A percentile compares a stretch with the other conserved stretches of the same genome.
Conservation (phyloP, 108 stramenopile species). For the Cyclotella baltica region DNA sequence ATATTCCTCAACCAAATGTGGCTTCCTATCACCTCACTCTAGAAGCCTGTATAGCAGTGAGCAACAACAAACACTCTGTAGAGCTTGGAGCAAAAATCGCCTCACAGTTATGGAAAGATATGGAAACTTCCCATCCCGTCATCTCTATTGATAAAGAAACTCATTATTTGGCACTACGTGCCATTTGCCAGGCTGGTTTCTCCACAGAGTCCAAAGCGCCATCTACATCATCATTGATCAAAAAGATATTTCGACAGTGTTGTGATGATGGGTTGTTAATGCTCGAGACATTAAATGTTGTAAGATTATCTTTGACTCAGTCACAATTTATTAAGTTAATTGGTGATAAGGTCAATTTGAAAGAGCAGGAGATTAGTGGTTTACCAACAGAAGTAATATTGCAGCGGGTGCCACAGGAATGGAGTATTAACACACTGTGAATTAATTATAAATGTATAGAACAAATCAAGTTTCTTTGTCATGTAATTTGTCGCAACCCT, state of each 20-base stretch:
- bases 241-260: slow-evolving; percentile 23
- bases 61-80: slow-evolving; percentile 2
- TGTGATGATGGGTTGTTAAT: slow-evolving; percentile 38
- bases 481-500: no score
- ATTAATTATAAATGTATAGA: no score
- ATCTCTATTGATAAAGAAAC: slow-evolving; percentile 17
- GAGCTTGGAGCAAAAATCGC: slow-evolving; percentile 43
- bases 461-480: no score
- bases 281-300: slow-evolving; percentile 13
- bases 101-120: slow-evolving; percentile 26
- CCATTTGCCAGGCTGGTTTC: slow-evolving; percentile 48
- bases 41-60: slow-evolving; percentile 18
- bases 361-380: not conserved
- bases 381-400: slow-evolving; percentile 3
- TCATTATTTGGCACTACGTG: slow-evolving; percentile 19
- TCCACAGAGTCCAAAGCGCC: no score
- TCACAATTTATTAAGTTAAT: slow-evolving; percentile 23
- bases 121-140: not conserved
- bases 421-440: not conserved
- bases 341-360: slow-evolving; percentile 6
- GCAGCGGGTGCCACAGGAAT: not conserved
- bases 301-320: slow-evolving; percentile 17
- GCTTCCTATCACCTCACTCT: slow-evolving; percentile 23
- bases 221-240: slow-evolving; percentile 8
- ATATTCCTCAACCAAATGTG: not conserved